These are phyloP conservation scores for Solanum pennellii DNA, from an alignment of 257 asterid species.

Conservation along the genomic window DNA sequence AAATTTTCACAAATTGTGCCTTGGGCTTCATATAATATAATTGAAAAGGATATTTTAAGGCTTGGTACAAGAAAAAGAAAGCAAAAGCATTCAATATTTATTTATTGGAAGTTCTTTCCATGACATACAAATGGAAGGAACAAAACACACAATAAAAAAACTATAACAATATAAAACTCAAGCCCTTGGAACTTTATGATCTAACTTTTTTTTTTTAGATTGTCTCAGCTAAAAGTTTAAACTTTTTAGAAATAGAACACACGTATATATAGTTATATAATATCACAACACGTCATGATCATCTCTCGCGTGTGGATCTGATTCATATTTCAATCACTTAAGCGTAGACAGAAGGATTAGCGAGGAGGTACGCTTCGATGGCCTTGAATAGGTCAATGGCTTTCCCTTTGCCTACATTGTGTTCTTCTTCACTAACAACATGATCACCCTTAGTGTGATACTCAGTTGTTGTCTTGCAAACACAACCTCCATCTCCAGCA, in stretches of 20 bases:
- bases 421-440: constrained; percentile 16
- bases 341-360: constrained; percentile 9
- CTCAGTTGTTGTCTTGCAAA: constrained; percentile 13
- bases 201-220: background rate
- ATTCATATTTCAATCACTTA: background rate
- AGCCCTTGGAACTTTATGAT: background rate
- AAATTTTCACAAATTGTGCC: background rate
- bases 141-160: background rate
- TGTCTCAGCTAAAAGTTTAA: background rate
- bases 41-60: background rate
- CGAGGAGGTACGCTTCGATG: constrained; percentile 14
- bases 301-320: background rate
- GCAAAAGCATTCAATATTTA: constrained; percentile 5
- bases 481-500: constrained; percentile 18
- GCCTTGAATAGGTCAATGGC: constrained; percentile 16
- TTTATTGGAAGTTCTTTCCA: background rate
- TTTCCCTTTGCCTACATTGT: constrained; percentile 19
- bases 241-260: background rate
- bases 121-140: background rate
- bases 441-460: constrained; percentile 20
- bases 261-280: background rate
- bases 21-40: background rate
- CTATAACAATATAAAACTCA: background rate
- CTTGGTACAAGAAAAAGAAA: background rate
- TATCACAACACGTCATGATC: background rate